These are phyloP conservation scores for Alternaria ventricosa DNA, from an alignment of 2,329 filamentous ascomycete genomes.

Conservation along the genomic window DNA sequence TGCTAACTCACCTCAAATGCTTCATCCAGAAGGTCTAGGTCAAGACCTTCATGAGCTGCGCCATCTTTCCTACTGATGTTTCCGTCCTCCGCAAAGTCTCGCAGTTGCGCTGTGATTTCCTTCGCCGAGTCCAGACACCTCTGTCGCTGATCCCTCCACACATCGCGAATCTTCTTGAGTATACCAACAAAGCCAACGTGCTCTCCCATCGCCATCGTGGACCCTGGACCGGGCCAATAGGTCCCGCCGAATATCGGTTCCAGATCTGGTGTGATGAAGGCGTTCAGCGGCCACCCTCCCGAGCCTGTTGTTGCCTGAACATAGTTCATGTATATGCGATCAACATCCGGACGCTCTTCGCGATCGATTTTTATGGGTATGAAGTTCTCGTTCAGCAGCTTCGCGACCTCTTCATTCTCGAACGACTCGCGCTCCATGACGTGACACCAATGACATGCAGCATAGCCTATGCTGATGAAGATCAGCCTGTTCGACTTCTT, in stretches of 20 bases:
- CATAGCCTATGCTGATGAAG: conserved; percentile 94
- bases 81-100: conserved; percentile 88
- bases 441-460: conserved; percentile 89
- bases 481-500: conserved; percentile 84
- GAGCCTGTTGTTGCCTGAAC: conserved; percentile 89
- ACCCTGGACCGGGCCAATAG: conserved; percentile 87
- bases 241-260: conserved; percentile 96
- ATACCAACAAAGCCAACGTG: conserved; percentile 84
- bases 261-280: conserved; percentile 93
- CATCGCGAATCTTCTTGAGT: conserved; percentile 73
- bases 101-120: conserved; percentile 79
- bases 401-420: conserved; percentile 78
- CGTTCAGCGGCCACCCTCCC: conserved; percentile 93
- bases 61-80: conserved; percentile 61
- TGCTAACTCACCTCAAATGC: no score
- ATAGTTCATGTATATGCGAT: conserved; percentile 98
- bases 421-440: conserved; percentile 95
- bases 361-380: conserved; percentile 92
- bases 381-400: conserved; percentile 83
- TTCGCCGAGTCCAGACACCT: conserved; percentile 82
- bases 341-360: conserved; percentile 91
- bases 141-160: conserved; percentile 85
- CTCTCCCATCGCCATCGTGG: conserved; percentile 55
- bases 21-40: conserved; percentile 90
- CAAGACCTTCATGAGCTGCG: conserved; percentile 71